Conservation (phyloP, 371 early-diverging fungal species). For the Capillidium rhysosporum region DNA sequence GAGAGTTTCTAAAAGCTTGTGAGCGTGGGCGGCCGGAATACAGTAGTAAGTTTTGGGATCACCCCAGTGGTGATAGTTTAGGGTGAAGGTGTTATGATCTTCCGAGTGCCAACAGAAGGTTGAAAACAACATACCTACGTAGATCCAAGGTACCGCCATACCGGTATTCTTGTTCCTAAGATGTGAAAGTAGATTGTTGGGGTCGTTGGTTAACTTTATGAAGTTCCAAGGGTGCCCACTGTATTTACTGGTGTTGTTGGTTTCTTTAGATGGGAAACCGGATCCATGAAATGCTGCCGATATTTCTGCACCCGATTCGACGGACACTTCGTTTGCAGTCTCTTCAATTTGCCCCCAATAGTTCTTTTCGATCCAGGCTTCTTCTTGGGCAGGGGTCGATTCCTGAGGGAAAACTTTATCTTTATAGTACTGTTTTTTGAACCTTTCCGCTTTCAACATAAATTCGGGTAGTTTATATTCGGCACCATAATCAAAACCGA, state of each 20-base stretch:
- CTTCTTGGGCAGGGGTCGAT: neutral
- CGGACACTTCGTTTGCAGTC: slow-evolving; percentile 68
- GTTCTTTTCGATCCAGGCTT: slow-evolving; percentile 44
- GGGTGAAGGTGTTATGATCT: slow-evolving; percentile 86
- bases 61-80: slow-evolving; percentile 93
- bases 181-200: slow-evolving; percentile 61
- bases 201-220: slow-evolving; percentile 61
- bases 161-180: slow-evolving; percentile 70
- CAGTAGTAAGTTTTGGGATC: slow-evolving; percentile 96
- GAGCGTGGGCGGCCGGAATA: slow-evolving; percentile 66
- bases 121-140: slow-evolving; percentile 87
- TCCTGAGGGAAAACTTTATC: neutral
- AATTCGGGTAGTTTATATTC: slow-evolving; percentile 58
- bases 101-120: slow-evolving; percentile 97
- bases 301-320: slow-evolving; percentile 90
- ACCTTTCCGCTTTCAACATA: slow-evolving; percentile 49
- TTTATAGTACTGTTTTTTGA: slow-evolving; percentile 59
- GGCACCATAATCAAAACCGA: slow-evolving; percentile 78
- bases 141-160: slow-evolving; percentile 94
- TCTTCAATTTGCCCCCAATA: slow-evolving; percentile 84
- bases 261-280: slow-evolving; percentile 47
- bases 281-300: slow-evolving; percentile 77
- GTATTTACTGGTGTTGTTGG: slow-evolving; percentile 31
- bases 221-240: slow-evolving; percentile 66
- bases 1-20: slow-evolving; percentile 69